Conservation (phyloP, 371 early-diverging fungal species). For the Entomophthora muscae region DNA sequence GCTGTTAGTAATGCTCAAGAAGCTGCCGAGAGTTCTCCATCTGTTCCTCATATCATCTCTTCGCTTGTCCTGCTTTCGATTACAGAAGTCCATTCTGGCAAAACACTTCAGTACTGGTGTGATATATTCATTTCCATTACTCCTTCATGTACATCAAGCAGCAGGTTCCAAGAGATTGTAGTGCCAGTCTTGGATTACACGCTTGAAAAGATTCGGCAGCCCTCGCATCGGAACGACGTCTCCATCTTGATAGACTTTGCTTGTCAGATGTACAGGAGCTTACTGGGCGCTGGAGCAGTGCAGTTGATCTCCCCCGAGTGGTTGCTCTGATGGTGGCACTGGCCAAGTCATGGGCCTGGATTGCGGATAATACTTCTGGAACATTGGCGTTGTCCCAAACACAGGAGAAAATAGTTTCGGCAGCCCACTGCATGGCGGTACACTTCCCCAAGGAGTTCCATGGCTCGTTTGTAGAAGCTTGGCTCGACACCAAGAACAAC, state of each 20-base stretch:
- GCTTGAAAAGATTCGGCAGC: background rate
- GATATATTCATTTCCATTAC: background rate
- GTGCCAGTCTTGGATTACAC: background rate
- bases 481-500: background rate
- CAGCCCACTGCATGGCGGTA: background rate
- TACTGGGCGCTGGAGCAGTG: background rate
- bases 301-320: background rate
- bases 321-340: background rate
- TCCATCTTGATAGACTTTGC: background rate
- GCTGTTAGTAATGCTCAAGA: background rate
- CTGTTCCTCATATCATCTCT: background rate
- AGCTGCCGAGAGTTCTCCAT: background rate
- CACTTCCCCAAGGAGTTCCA: background rate
- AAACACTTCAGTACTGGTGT: background rate
- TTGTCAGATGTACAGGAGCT: background rate
- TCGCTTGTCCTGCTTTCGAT: background rate
- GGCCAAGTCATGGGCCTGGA: background rate
- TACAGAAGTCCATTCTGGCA: background rate
- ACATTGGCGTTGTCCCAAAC: background rate
- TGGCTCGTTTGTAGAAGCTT: background rate
- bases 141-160: background rate
- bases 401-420: background rate
- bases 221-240: background rate
- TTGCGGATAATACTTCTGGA: background rate
- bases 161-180: background rate